phyloP scores from a whole-genome alignment of 345 rosid genomes.

The Eutrema heterophyllum region DNA sequence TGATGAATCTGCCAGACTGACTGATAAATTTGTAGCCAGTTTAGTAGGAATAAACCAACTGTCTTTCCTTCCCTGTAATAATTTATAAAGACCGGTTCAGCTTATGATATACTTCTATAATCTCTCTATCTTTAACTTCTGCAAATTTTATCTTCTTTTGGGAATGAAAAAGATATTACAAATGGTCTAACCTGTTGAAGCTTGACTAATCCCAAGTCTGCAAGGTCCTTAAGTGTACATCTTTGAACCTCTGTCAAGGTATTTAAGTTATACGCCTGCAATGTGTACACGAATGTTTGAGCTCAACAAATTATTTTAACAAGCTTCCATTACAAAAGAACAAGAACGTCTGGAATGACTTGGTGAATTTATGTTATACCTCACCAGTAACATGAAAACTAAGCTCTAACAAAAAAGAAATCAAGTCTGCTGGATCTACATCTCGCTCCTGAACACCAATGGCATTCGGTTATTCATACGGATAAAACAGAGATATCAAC shows the following conservation, averaged over 20 bases:
- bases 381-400: conserved; percentile 91
- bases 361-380: conserved; percentile 40
- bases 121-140: background rate
- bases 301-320: background rate
- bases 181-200: conserved; percentile 77
- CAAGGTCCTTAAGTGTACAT: conserved; percentile 73
- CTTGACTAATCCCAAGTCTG: conserved; percentile 92
- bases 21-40: conserved; percentile 81
- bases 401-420: conserved; percentile 92
- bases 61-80: conserved; percentile 79
- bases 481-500: background rate
- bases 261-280: conserved; percentile 79
- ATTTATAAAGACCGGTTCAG: conserved; percentile 6
- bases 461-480: background rate
- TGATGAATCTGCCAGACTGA: conserved; percentile 87
- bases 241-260: conserved; percentile 76
- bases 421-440: conserved; percentile 76
- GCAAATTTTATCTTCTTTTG: background rate
- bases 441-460: conserved; percentile 70
- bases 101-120: background rate
- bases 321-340: background rate
- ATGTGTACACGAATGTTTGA: background rate
- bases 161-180: conserved; percentile 7
- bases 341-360: background rate
- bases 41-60: conserved; percentile 97